A percentile compares a stretch with the other conserved stretches of the same genome.
Evolutionary conservation across 306 rosid genomes (phyloP).

Genomic region (Dalbergia cochinchinensis): DNA sequence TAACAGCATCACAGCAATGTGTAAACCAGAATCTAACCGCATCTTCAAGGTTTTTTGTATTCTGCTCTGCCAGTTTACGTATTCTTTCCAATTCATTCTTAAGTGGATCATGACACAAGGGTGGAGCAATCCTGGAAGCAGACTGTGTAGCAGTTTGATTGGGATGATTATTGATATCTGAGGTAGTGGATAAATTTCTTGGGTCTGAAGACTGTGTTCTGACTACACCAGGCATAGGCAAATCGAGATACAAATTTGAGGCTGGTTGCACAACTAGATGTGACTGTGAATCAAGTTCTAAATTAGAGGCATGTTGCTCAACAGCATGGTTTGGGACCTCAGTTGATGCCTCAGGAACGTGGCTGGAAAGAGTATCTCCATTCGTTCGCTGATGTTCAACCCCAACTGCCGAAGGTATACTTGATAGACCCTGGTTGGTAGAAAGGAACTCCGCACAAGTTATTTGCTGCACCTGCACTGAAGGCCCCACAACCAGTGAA

Average conservation of each 20-base stretch:
- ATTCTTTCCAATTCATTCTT: conserved; percentile 68
- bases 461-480: conserved; percentile 39
- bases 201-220: conserved; percentile 44
- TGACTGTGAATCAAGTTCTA: conserved; percentile 36
- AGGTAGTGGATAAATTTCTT: conserved; percentile 48
- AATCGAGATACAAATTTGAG: conserved; percentile 43
- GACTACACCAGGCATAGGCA: conserved; percentile 39
- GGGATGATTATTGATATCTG: conserved; percentile 55
- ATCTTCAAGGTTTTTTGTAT: conserved; percentile 51
- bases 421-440: conserved; percentile 41
- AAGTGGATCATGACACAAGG: conserved; percentile 62
- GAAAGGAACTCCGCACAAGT: conserved; percentile 41
- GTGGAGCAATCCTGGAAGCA: conserved; percentile 43
- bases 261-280: conserved; percentile 39
- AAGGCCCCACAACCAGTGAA: conserved; percentile 39
- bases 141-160: conserved; percentile 52
- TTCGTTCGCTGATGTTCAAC: conserved; percentile 26
- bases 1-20: conserved; percentile 20
- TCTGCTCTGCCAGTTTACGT: conserved; percentile 50
- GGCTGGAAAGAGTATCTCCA: conserved; percentile 38
- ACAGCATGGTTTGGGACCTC: conserved; percentile 44
- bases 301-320: conserved; percentile 36
- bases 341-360: conserved; percentile 37
- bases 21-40: conserved; percentile 59
- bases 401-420: conserved; percentile 37